Conservation (phyloP, 2,329 filamentous ascomycete genomes). For the Xylariaceae sp. region DNA sequence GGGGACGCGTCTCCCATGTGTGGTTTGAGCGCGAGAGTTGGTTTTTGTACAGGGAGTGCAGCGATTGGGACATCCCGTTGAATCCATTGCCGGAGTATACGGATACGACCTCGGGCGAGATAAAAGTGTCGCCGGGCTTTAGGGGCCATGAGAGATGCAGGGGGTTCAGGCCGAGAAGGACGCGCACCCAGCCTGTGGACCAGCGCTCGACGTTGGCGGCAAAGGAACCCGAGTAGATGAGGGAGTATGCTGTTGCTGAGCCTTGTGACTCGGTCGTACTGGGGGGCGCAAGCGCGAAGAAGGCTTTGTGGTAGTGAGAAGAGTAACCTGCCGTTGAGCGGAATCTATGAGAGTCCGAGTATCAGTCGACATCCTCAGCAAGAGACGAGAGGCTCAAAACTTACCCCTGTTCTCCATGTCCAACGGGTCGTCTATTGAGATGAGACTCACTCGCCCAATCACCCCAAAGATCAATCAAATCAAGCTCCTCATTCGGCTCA, state of each 20-base stretch:
- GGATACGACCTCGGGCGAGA: conserved; percentile 57
- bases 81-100: conserved; percentile 56
- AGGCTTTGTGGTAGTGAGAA: conserved; percentile 60
- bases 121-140: conserved; percentile 50
- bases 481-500: conserved; percentile 53
- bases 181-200: conserved; percentile 56
- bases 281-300: conserved; percentile 52
- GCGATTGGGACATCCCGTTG: conserved; percentile 56
- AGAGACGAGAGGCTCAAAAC: no score
- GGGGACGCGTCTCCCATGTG: conserved; percentile 45
- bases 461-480: conserved; percentile 57
- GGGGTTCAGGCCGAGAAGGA: conserved; percentile 56
- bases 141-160: conserved; percentile 55
- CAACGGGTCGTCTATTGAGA: conserved; percentile 48
- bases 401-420: conserved; percentile 52
- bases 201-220: conserved; percentile 56
- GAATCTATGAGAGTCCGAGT: conserved; percentile 41
- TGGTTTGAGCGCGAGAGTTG: conserved; percentile 50
- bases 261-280: conserved; percentile 56
- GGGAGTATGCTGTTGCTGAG: conserved; percentile 59
- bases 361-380: conserved; percentile 4
- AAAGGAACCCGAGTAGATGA: conserved; percentile 61
- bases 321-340: conserved; percentile 57
- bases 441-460: conserved; percentile 59
- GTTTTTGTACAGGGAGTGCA: conserved; percentile 57